Evolutionary conservation across 2,329 filamentous ascomycete genomes (phyloP), one percentile per base, ranked within the genome.

Genomic region (Colletotrichum endophyticum): DNA sequence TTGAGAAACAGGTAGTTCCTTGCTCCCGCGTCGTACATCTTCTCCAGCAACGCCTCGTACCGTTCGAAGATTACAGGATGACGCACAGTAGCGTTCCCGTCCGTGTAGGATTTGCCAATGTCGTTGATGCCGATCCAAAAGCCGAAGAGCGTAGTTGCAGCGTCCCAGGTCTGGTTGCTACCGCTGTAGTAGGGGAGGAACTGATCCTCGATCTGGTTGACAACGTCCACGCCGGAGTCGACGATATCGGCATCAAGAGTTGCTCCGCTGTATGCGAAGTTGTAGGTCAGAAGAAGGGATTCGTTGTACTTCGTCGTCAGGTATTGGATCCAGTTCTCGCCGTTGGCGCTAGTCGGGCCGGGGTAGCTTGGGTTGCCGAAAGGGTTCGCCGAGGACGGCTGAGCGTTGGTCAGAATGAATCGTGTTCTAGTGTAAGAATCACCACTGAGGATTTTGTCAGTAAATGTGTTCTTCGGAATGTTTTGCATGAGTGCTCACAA

Each of bases 81-180:
- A 9, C 66, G 32, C 13, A 32, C 27, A 13, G 62, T 68, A 7
- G 70, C 66, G 25, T 72, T 72, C 1, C 13, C 70, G 4, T 30
- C 22, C 5, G 15, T 49, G 34, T 68, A 72, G 0, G 53, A 66
- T 79, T 92, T 89, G 73, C 84, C 85, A 73, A 91, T 89, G 73
- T 92, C 90, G 80, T 91, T 92, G 76, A 91, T 85, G 2, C 89
- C 90, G 62, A 92, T 92, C 87, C 88, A 91, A 64, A 91, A 80
- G 3, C 87, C 86, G 1, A 91, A 85, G 3, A 91, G 82, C 3
- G 87, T 85, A 16, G 86, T 81, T 8, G 81, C 78, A 15, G 85
- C 82, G 16, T 86, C 78, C 77, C 89, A 90, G 5, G 79, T 79
- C 11, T 72, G 70, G 27, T 72, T 67, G n/a, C 8, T 27, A 6